Evolutionary conservation across 306 rosid species (phyloP), one percentile per base, ranked within the genome.

Genomic region (Cicer judaicum): DNA sequence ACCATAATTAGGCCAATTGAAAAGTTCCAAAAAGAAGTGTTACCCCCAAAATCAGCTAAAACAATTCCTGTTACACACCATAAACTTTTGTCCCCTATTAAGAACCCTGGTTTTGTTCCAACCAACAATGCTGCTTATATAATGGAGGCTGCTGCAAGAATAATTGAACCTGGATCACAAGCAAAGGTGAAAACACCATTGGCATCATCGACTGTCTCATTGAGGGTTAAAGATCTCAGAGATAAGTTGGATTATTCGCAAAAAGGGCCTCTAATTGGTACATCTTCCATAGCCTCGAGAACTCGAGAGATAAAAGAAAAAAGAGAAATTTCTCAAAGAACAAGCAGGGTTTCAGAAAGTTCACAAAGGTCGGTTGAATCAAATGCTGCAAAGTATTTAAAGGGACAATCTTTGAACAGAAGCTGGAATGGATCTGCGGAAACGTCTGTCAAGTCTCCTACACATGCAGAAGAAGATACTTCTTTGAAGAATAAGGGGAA

Each of bases 101-200:
- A 91, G 88, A 83, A 55, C 79, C 96, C 92, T 21, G 85, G 91
- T 56, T 94, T 91, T 81, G 62, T 91, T 82, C 84, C 95, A 8
- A 86, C 86, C 56, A 90, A 85, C 59, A 89, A 90, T 85, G 91
- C 92, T 78, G 95, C 92, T 67, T 96, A 85, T 84, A 88, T 94
- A 70, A 94, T 94, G 97, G 97, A 94, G 85, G 97, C 96, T 79
- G 98, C 98, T 2, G 92, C 95, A 57, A 94, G 87, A 86, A 94
- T 94, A 16, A 87, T 94, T 65, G 97, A 91, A 50, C 89, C 87
- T 73, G 90, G 88, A 66, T 80, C 92, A 54, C 91, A 76, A 75
- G 72, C 82, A 71, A 91, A 85, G 81, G 69, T 82, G 62, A 91
- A 81, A 82, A 61, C 83, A 78, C 85, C 92, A 75, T 29, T 59